These are phyloP conservation scores for Neurospora sp. DNA, from an alignment of 495 filamentous ascomycete species.

Conservation along the genomic window DNA sequence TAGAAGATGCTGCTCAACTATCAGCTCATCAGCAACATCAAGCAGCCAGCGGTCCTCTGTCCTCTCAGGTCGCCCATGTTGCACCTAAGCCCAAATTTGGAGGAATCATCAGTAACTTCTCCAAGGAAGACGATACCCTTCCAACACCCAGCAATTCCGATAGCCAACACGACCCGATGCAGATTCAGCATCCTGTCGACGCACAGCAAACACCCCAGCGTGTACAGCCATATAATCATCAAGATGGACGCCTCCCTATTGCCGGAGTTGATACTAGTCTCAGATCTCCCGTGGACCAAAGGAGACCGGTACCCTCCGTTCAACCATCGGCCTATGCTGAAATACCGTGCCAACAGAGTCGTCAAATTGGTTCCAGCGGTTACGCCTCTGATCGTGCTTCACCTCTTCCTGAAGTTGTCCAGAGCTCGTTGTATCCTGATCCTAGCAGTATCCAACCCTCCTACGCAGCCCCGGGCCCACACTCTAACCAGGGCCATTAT, in stretches of 20 bases:
- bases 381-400: not conserved
- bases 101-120: not conserved
- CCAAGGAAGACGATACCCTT: not conserved
- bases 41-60: not conserved
- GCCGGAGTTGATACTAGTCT: not conserved
- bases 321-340: not conserved
- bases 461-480: not conserved
- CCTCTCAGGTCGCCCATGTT: not conserved
- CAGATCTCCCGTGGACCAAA: not conserved
- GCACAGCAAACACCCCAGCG: not conserved
- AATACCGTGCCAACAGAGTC: not conserved
- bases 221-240: not conserved
- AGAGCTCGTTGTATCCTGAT: not conserved
- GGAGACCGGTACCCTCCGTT: not conserved
- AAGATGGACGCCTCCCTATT: not conserved
- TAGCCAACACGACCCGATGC: not conserved
- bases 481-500: not conserved
- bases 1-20: not conserved
- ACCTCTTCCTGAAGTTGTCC: not conserved
- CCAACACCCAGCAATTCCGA: not conserved
- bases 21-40: not conserved
- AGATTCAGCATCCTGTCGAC: not conserved
- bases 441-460: not conserved
- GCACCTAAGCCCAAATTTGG: not conserved
- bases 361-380: not conserved